These are phyloP conservation scores for Candida germanica DNA, from an alignment of 805 yeast genomes.

Conservation along the genomic window DNA sequence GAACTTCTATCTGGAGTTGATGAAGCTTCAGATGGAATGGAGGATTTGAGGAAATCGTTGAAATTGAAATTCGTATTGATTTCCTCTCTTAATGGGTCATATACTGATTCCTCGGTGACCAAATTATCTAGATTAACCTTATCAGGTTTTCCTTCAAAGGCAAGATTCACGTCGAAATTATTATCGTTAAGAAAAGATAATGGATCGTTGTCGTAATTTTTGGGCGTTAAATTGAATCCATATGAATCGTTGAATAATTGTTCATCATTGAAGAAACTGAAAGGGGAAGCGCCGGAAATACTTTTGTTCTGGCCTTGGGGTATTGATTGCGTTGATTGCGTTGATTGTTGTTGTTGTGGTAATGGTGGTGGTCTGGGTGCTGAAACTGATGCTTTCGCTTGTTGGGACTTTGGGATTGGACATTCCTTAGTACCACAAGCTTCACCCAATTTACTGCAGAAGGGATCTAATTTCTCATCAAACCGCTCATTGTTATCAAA, in stretches of 20 bases:
- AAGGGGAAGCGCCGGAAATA: slow-evolving; percentile 3
- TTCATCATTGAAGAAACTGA: slow-evolving; percentile 12
- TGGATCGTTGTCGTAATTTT: slow-evolving; percentile 32
- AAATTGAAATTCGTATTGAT: slow-evolving; percentile 33
- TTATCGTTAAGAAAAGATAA: slow-evolving; percentile 47
- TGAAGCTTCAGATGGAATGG: slow-evolving; percentile 21
- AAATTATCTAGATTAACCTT: slow-evolving; percentile 36
- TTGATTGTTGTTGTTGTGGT: not conserved
- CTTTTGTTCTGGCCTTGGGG: not conserved
- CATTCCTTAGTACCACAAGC: slow-evolving; percentile 78
- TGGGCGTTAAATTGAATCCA: slow-evolving; percentile 14
- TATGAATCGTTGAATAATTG: slow-evolving; percentile 9
- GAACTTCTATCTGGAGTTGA: no score
- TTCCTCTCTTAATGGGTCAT: slow-evolving; percentile 48
- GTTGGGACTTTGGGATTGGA: slow-evolving; percentile 56
- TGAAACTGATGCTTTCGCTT: slow-evolving; percentile 10
- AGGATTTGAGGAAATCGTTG: slow-evolving; percentile 35
- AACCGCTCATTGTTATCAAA: slow-evolving; percentile 40
- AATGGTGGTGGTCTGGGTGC: not conserved
- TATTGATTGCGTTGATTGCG: not conserved
- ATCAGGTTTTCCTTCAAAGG: slow-evolving; percentile 33
- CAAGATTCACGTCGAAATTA: slow-evolving; percentile 53
- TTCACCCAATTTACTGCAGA: slow-evolving; percentile 70
- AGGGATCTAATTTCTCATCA: slow-evolving; percentile 69
- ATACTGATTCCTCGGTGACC: slow-evolving; percentile 54